phyloP scores from a whole-genome alignment of 192 early-diverging fungal species.

The Globomyces pollinis-pini region DNA sequence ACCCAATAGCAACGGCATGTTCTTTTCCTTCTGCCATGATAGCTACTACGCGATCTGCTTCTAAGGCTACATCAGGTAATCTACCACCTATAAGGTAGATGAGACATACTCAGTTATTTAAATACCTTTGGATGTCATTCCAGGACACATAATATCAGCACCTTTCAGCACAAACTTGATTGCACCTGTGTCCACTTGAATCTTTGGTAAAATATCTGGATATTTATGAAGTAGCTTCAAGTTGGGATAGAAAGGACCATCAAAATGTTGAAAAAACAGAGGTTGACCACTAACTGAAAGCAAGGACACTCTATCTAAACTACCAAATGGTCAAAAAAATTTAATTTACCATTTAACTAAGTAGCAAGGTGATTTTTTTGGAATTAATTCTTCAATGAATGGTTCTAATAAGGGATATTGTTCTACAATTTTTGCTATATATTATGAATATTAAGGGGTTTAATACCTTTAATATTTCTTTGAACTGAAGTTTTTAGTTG shows the following conservation, averaged over 20 bases:
- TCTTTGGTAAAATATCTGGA: conserved; percentile 80
- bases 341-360: conserved; percentile 73
- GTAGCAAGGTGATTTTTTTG: conserved; percentile 86
- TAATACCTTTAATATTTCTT: conserved; percentile 58
- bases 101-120: too few relatives aligned
- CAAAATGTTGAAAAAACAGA: conserved; percentile 50
- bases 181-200: conserved; percentile 93
- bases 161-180: conserved; percentile 97
- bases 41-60: conserved; percentile 67
- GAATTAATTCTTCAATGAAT: conserved; percentile 86
- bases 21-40: conserved; percentile 96
- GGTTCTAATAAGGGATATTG: conserved; percentile 83
- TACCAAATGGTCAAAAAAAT: neutral
- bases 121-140: conserved; percentile 90
- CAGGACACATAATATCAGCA: conserved; percentile 98
- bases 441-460: conserved; percentile 74
- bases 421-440: conserved; percentile 76
- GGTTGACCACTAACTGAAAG: neutral
- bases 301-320: conserved; percentile 5
- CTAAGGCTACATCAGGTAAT: conserved; percentile 64
- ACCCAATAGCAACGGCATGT: conserved; percentile 83
- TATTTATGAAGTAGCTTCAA: conserved; percentile 86
- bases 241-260: conserved; percentile 82
- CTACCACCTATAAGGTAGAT: too few relatives aligned
- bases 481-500: conserved; percentile 79